These are phyloP conservation scores for Globisporangium carolinianum DNA, from an alignment of 352 stramenopile species.

Conservation along the genomic window DNA sequence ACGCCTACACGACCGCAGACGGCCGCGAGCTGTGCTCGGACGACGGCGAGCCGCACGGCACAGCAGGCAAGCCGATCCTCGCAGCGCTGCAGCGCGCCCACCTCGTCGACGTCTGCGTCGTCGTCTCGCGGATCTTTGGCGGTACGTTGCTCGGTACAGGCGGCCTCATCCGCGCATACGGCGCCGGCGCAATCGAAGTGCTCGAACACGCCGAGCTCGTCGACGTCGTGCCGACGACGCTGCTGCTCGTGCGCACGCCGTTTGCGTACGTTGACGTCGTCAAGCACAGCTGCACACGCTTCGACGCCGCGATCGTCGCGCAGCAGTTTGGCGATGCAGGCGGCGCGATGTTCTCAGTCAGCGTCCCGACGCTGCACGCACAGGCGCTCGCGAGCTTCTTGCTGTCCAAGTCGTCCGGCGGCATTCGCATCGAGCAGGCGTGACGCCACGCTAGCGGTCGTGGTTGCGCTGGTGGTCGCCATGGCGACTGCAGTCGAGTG, in stretches of 20 bases:
- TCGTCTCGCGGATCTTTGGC: slow-evolving; percentile 72
- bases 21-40: slow-evolving; percentile 58
- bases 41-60: slow-evolving; percentile 71
- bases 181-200: slow-evolving; percentile 43
- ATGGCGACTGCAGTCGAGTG: not conserved
- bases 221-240: slow-evolving; percentile 35
- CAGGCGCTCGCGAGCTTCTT: slow-evolving; percentile 32
- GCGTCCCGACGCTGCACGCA: slow-evolving; percentile 23
- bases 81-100: slow-evolving; percentile 43
- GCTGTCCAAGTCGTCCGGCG: slow-evolving; percentile 38
- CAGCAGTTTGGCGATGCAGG: slow-evolving; percentile 26
- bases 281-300: slow-evolving; percentile 40
- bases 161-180: slow-evolving; percentile 68
- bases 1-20: slow-evolving; percentile 48
- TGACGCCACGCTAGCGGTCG: not conserved
- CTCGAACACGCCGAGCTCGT: slow-evolving; percentile 48
- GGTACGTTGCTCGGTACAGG: slow-evolving; percentile 66
- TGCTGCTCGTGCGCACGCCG: slow-evolving; percentile 21
- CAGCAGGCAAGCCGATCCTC: slow-evolving; percentile 61
- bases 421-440: slow-evolving; percentile 10
- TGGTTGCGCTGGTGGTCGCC: no score
- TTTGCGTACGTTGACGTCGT: slow-evolving; percentile 38
- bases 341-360: slow-evolving; percentile 36
- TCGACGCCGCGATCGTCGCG: slow-evolving; percentile 30
- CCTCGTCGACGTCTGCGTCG: slow-evolving; percentile 63